Evolutionary conservation across 1,284 basidiomycete genomes (phyloP).

Genomic region (Austroboletus novae-zelandiae): DNA sequence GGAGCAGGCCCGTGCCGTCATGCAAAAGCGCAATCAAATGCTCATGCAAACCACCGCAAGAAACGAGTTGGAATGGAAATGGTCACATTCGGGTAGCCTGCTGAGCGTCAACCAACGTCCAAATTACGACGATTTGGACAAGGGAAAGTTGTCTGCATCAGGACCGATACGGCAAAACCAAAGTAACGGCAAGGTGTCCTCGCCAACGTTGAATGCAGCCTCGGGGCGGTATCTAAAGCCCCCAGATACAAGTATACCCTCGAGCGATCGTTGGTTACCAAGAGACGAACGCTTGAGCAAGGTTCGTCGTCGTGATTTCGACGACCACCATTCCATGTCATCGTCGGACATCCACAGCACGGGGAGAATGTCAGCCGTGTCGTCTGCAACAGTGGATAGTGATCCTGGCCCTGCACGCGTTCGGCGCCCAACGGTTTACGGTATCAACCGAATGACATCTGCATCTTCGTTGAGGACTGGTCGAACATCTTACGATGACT

Average conservation of each 20-base stretch:
- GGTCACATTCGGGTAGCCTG: conserved; percentile 37
- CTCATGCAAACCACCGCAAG: conserved; percentile 53
- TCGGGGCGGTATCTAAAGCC: conserved; percentile 51
- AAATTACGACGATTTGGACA: conserved; percentile 37
- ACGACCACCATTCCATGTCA: conserved; percentile 89
- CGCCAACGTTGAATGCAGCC: conserved; percentile 54
- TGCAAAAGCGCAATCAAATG: conserved; percentile 86
- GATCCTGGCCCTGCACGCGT: conserved; percentile 77
- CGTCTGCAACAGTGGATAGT: conserved; percentile 76
- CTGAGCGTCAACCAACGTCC: conserved; percentile 35
- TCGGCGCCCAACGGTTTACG: conserved; percentile 57
- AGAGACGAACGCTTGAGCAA: conserved; percentile 66
- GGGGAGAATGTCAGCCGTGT: conserved; percentile 67
- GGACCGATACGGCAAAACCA: conserved; percentile 61
- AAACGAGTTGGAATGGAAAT: conserved; percentile 61
- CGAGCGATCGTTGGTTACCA: conserved; percentile 52
- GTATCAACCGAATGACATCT: conserved; percentile 71
- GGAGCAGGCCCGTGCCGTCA: conserved; percentile 92
- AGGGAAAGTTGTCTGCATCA: conserved; percentile 49
- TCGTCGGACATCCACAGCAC: conserved; percentile 80
- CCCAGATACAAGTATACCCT: conserved; percentile 35
- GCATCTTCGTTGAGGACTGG: conserved; percentile 66
- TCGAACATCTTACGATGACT: conserved; percentile 64
- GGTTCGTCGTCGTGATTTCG: conserved; percentile 77
- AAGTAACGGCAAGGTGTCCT: conserved; percentile 35